Evolutionary conservation across 2,329 filamentous ascomycete species (phyloP).

Genomic region (Penicillium sp.): DNA sequence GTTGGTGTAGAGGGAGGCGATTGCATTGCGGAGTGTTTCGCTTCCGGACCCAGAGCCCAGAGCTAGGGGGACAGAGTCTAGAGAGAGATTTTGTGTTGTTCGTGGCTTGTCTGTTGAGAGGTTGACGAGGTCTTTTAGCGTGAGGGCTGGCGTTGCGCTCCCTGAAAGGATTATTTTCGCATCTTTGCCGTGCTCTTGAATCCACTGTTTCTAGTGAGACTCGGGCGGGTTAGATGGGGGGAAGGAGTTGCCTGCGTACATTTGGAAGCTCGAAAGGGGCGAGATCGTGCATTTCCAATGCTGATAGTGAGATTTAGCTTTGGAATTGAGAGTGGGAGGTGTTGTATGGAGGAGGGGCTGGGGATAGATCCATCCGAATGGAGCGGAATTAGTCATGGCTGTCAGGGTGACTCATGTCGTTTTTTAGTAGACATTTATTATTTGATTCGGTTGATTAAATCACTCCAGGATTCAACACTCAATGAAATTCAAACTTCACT

Average conservation of each 20-base stretch:
- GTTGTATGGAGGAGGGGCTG: too few species aligned
- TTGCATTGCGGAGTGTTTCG: conserved; percentile 4
- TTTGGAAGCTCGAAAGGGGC: conserved; percentile 16
- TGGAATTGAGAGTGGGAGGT: too few species aligned
- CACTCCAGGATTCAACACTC: too few species aligned
- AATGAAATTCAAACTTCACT: too few species aligned
- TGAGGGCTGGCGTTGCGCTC: conserved; percentile 11
- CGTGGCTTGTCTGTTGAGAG: conserved; percentile 13
- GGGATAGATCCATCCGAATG: too few species aligned
- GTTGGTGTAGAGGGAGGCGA: conserved; percentile 8
- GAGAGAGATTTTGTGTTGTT: conserved; percentile 7
- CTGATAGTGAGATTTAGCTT: too few species aligned
- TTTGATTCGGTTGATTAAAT: too few species aligned
- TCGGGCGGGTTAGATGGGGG: background rate
- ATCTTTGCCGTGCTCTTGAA: background rate
- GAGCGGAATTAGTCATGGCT: too few species aligned
- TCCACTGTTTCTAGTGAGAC: conserved; percentile 14
- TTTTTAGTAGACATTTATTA: too few species aligned
- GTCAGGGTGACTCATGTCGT: too few species aligned
- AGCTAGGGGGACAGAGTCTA: background rate
- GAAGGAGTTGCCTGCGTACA: background rate
- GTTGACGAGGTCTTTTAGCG: conserved; percentile 14
- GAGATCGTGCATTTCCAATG: conserved; percentile 10
- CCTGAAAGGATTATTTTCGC: conserved; percentile 7
- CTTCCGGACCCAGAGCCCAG: conserved; percentile 6